phyloP scores from a whole-genome alignment of 75 land plant genomes.

The Selaginella moellendorffii region DNA sequence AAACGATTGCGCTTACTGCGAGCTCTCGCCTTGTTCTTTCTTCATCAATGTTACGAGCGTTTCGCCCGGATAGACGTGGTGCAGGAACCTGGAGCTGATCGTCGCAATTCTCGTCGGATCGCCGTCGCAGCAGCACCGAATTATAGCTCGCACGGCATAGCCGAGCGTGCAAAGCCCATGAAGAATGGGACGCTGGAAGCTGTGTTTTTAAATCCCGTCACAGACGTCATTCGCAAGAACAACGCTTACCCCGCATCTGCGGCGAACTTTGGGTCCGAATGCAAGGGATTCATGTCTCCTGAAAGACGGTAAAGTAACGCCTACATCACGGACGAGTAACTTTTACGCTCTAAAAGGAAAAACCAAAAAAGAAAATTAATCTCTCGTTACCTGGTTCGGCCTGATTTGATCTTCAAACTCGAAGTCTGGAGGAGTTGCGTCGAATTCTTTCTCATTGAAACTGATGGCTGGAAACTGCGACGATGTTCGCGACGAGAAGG shows the following conservation, averaged over 20 bases:
- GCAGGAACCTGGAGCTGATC: constrained; percentile 55
- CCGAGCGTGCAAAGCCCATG: constrained; percentile 93
- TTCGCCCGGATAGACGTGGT: constrained; percentile 92
- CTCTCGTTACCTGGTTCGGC: constrained; percentile 30
- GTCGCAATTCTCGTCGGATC: constrained; percentile 38
- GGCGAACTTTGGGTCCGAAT: constrained; percentile 75
- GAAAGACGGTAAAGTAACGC: constrained; percentile 81
- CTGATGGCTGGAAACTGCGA: neutral
- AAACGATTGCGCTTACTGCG: constrained; percentile 1
- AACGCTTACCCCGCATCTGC: constrained; percentile 48
- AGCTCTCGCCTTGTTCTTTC: constrained; percentile 26
- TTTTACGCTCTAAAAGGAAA: too few species aligned
- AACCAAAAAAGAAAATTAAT: too few species aligned
- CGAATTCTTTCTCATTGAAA: constrained; percentile 8
- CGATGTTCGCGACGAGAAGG: constrained; percentile 25
- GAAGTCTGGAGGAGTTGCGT: constrained; percentile 33
- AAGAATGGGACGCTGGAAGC: constrained; percentile 46
- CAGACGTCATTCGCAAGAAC: too few species aligned
- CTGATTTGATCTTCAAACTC: constrained; percentile 50
- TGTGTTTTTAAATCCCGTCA: too few species aligned
- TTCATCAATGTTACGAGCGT: constrained; percentile 87
- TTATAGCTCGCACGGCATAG: constrained; percentile 70
- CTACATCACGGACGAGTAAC: constrained; percentile 32
- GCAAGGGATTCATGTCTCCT: constrained; percentile 93
- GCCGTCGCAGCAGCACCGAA: constrained; percentile 49